Percentiles rank a stretch among this genome's conserved stretches.
phyloP scores from a whole-genome alignment of 805 yeast genomes.

The Saccharomyces eubayanus region DNA sequence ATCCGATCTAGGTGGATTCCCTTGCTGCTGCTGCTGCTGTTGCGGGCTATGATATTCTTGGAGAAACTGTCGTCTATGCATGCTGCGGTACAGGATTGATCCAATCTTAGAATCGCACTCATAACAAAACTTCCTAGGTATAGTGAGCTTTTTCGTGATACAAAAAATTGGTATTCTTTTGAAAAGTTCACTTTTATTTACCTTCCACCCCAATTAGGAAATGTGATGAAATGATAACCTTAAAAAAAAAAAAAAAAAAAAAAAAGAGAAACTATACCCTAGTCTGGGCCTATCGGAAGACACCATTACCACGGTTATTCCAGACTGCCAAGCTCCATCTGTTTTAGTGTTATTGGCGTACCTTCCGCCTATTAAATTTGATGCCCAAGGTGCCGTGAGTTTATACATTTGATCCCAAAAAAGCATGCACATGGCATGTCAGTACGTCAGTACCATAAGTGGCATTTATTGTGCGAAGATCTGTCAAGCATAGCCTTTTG shows the following conservation, averaged over 20 bases:
- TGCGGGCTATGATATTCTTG: constrained; percentile 7
- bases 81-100: neutral
- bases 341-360: no score
- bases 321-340: neutral
- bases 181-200: neutral
- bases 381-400: neutral
- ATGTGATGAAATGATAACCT: neutral
- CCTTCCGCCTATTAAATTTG: neutral
- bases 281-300: neutral
- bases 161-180: neutral
- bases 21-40: constrained; percentile 5
- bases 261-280: neutral
- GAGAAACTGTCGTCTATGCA: constrained; percentile 9
- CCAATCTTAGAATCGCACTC: neutral
- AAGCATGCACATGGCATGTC: neutral
- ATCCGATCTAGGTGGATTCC: constrained; percentile 21
- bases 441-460: no score
- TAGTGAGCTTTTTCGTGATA: neutral
- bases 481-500: neutral
- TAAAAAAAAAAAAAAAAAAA: neutral
- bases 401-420: neutral
- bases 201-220: neutral
- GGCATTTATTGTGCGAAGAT: neutral
- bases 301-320: neutral
- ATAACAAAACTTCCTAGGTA: neutral